Evolutionary conservation across 78 protist species (phyloP), one percentile per base, ranked within the genome.

Genomic region (Acrasis kona): DNA sequence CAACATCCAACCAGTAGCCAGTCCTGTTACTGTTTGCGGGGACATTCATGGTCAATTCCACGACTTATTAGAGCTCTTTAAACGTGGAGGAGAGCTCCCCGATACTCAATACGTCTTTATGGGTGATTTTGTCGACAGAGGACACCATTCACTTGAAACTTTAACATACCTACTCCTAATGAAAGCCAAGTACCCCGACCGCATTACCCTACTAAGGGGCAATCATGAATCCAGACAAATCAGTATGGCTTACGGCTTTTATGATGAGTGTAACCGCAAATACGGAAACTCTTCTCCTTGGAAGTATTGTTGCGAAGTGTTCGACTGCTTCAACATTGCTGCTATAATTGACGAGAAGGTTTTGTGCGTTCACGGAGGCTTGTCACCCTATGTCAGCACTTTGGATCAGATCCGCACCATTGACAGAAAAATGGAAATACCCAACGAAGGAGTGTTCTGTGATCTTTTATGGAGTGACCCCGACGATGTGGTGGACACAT

Each of bases 1-100:
- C 31, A 92, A 91, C 35, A 93, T 95, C 0, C 88, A 70, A 32
- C 71, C 77, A 8, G 85, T 94, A 10, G 29, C 58, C 27, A 64
- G 89, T 31, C 97, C 98, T 0, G 90, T 96, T 2, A 96, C 95
- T 0, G 91, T 96, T 2, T 84, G 90, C 57, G 99, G 99, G 10
- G 99, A 96, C 79, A 89, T 94, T 29, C 98, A 92, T 71, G 96
- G 95, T 9, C 83, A 79, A 58, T 77, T 76, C 72, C 38, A 90
- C 81, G 99, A 97, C 12, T 87, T 97, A n/a, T 41, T 91, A 69
- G 97, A 95, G 78, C 86, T 96, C 34, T 96, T 96, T 65, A 66
- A 74, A 35, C 87, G 93, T 66, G 96, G 96, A 4, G 98, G 98
- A 4, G 69, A 88, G 2, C 64, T 82, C 38, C 97, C 97, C 3